These are phyloP conservation scores for Clitopilus passeckerianus DNA, from an alignment of 768 basidiomycete genomes.

Conservation along the genomic window DNA sequence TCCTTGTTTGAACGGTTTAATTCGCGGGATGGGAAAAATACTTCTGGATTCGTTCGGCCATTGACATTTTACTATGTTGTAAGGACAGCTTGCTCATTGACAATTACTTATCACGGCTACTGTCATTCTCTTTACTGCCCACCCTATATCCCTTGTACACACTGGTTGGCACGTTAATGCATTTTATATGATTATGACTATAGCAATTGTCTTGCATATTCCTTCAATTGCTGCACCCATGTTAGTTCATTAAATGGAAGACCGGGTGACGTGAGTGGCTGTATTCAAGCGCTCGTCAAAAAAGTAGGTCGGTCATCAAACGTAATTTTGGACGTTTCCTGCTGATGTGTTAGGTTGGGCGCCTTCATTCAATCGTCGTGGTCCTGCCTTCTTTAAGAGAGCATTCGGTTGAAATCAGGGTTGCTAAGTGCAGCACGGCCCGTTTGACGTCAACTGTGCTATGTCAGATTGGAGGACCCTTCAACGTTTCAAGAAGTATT, in stretches of 20 bases:
- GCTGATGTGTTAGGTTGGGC: not conserved
- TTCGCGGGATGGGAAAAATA: not conserved
- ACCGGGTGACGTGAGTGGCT: not conserved
- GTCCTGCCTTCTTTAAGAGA: no score
- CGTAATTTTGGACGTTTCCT: not conserved
- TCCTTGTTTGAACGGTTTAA: conserved; percentile 27
- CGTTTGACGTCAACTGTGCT: no score
- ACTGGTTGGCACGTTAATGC: not conserved
- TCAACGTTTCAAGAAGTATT: no score
- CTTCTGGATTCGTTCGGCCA: conserved; percentile 1
- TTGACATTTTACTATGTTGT: conserved; percentile 4
- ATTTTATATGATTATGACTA: not conserved
- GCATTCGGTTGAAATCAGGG: no score
- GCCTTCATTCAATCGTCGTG: not conserved
- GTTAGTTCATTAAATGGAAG: not conserved
- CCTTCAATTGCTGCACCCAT: not conserved
- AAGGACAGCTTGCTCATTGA: conserved; percentile 2
- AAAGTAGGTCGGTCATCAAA: not conserved
- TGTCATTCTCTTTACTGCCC: conserved; percentile 2
- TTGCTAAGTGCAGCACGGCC: no score
- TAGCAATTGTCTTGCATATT: not conserved
- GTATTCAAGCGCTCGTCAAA: not conserved
- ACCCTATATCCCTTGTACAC: not conserved
- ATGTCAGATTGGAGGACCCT: no score
- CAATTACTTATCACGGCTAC: conserved; percentile 9